Percentiles rank a stretch among this genome's conserved stretches.
Evolutionary conservation across 805 yeast species (phyloP).

Genomic region (Wickerhamomyces subpelliculosus): DNA sequence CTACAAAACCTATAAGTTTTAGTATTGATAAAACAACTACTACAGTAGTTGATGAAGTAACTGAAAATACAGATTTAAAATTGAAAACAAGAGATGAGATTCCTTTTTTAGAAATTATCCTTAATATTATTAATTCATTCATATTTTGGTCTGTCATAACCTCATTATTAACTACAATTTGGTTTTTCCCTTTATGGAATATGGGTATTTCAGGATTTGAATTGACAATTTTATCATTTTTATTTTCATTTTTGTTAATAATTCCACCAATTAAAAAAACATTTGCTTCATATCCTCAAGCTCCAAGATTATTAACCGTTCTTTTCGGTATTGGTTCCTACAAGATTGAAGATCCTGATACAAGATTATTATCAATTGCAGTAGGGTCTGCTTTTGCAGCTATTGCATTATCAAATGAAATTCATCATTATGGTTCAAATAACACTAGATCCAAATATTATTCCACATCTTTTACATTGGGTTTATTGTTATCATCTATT

Average conservation of each 20-base stretch:
- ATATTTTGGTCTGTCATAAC: constrained; percentile 83
- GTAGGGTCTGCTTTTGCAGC: constrained; percentile 60
- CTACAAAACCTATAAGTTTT: constrained; percentile 12
- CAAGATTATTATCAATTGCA: constrained; percentile 58
- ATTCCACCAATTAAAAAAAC: constrained; percentile 36
- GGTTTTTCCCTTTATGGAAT: constrained; percentile 98
- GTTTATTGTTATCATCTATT: constrained; percentile 66
- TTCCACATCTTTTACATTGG: constrained; percentile 55
- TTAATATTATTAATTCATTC: constrained; percentile 56
- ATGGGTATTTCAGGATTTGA: constrained; percentile 98
- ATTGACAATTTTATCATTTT: constrained; percentile 49
- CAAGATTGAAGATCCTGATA: constrained; percentile 57
- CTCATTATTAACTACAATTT: constrained; percentile 75
- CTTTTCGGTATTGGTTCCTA: constrained; percentile 73
- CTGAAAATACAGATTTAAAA: constrained; percentile 6
- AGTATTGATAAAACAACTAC: constrained; percentile 11
- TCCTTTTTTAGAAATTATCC: constrained; percentile 30
- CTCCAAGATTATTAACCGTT: constrained; percentile 49
- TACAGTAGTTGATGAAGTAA: not conserved
- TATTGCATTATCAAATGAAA: constrained; percentile 41
- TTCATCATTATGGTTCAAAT: constrained; percentile 20
- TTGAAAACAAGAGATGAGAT: constrained; percentile 19
- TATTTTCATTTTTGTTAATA: constrained; percentile 52
- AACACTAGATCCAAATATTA: constrained; percentile 20
- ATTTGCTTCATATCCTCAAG: constrained; percentile 39